phyloP scores from a whole-genome alignment of 352 stramenopile genomes.

The Globisporangium mamillatum region DNA sequence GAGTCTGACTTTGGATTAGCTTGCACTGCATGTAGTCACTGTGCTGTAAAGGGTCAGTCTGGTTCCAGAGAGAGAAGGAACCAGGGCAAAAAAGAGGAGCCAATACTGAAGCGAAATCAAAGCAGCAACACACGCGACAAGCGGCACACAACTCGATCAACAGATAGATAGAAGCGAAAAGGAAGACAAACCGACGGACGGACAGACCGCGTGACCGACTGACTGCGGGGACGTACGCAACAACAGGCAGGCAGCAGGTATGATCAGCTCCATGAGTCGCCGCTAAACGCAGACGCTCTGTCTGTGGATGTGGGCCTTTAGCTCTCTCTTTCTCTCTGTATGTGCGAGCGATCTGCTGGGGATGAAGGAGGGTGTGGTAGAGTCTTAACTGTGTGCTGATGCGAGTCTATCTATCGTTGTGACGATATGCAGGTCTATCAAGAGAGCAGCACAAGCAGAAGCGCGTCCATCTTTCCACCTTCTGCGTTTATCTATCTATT shows the following conservation, averaged over 20 bases:
- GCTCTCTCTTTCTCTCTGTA: neutral
- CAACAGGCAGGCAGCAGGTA: neutral
- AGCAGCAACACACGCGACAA: neutral
- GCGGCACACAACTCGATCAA: neutral
- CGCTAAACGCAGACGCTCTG: neutral
- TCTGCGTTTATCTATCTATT: neutral
- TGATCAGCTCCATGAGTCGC: neutral
- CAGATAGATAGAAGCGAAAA: neutral
- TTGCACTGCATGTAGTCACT: neutral
- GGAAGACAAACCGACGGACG: neutral
- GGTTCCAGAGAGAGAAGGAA: neutral
- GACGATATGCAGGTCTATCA: neutral
- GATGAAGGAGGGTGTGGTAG: neutral
- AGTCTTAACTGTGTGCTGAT: neutral
- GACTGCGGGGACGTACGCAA: neutral
- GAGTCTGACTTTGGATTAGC: no score
- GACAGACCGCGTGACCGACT: neutral
- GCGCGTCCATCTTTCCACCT: neutral
- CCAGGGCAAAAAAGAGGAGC: neutral
- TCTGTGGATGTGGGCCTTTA: neutral
- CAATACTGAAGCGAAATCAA: neutral
- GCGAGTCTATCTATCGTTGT: neutral
- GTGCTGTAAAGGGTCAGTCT: neutral
- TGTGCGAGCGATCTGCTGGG: neutral
- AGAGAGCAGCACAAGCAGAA: neutral